Base-by-base conservation (phyloP, 2,329 filamentous ascomycete genomes). In the Parastagonospora avenae region DNA sequence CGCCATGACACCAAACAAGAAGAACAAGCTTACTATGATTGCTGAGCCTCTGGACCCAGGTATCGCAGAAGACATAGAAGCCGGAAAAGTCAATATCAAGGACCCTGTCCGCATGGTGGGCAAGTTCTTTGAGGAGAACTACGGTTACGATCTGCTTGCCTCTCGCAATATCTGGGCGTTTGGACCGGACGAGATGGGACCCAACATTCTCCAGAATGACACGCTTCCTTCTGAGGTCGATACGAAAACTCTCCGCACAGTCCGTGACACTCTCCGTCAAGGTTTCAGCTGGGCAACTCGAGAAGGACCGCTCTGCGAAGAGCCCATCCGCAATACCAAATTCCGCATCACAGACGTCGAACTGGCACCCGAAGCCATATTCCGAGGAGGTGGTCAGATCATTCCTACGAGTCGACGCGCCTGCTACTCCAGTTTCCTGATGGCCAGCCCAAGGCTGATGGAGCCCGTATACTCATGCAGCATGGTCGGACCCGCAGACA, bases 1-100 rank as follows among this genome's bases (percentile, higher is more conserved):
- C 73, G 93, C 94, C 16, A 86, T 96, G 63, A 97, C 94, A 2
- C 94, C 94, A 2, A 99, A 99, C 79, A 99, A 99, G 79, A 97
- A 97, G 80, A 99, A 99, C 79, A 96, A 96, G 74, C 89, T 99
- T 66, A 97, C 94, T 31, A 97, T 99, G 91, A 90, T 97, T 50
- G 94, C 94, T 3, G 94, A 99, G 73, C 93, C 94, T 30, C 79
- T 99, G 11, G 94, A 99, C 62, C 90, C 95, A 64, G 94, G 94
- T 12, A 96, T 99, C 56, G 91, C 93, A 4, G 87, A 90, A 66
- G 94, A 99, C 66, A 97, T 99, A 57, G 94, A 99, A 77, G 86
- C 85, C 41, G 92, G 93, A 24, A 88, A 85, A 48, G 92, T 99
- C 64, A 92, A 85, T 67, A 97, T 99, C 77, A 91, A 89, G 57